Evolutionary conservation across 352 stramenopile species (phyloP), one percentile per base, ranked within the genome.

Genomic region (Pythium myriotylum): DNA sequence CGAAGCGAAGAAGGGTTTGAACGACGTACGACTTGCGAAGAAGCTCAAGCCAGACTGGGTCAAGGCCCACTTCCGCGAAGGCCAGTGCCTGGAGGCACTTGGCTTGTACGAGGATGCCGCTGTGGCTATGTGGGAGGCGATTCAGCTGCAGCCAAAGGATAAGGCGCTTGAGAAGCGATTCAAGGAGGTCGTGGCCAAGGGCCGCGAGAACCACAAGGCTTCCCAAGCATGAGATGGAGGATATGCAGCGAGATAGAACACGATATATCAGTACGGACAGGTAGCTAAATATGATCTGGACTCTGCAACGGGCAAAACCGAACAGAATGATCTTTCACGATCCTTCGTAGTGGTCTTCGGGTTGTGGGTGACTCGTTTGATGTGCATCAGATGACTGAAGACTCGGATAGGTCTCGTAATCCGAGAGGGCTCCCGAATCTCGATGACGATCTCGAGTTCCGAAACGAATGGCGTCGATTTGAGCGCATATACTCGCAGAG

Each of bases 31-130:
- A n/a, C 54, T 92, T 42, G 81, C 81, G 17, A 89, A 89, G 70
- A 91, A 94, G 65, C 69, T 94, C 53, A 86, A 86, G 65, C 85
- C 85, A 1, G 70, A 94, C 26, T 94, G 85, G 85, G 67, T 84
- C 49, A 94, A 94, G 69, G 83, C 85, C 26, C 68, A 88, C 39
- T 94, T 90, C 69, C 83, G 85, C n/a, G 85, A 94, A 64, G 83
- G 83, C 16, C 83, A 94, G 76, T 92, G 83, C 57, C 68, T 94
- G 14, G 85, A 94, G 50, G 74, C 81, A 27, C 72, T 94, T 19
- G 70, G 74, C 46, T 68, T 87, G 13, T 94, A 74, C 50, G 85
- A 94, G 62, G 85, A 94, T 42, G 82, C 85, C 6, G 85, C 85
- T 4, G 81, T 73, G 24, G 77, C 81, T 3, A 83, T 91, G 73